phyloP scores from a whole-genome alignment of 2,329 filamentous ascomycete species.

The Trichoderma oligosporum region DNA sequence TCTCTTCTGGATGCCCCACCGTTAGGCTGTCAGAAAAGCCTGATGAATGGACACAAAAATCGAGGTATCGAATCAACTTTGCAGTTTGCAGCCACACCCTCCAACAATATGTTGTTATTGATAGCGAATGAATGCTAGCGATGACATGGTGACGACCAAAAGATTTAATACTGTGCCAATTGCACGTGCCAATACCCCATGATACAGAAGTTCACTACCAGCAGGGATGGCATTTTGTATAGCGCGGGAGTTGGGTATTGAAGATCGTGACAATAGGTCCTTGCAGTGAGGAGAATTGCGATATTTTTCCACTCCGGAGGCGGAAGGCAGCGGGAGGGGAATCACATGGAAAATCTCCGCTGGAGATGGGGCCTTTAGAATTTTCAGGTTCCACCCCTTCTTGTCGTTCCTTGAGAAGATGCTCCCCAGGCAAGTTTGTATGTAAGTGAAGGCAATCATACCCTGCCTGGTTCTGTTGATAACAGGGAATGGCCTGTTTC shows the following conservation, averaged over 20 bases:
- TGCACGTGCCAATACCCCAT: neutral
- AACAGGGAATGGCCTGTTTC: constrained; percentile 5
- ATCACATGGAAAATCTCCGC: constrained; percentile 12
- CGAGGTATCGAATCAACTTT: constrained; percentile 8
- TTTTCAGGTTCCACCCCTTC: constrained; percentile 13
- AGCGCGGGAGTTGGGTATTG: neutral
- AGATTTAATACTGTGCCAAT: neutral
- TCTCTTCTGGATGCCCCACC: neutral
- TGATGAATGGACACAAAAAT: neutral
- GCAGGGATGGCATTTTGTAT: neutral
- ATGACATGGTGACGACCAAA: neutral
- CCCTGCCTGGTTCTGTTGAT: neutral
- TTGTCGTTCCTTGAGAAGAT: neutral
- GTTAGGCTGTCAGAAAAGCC: neutral
- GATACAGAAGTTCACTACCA: too few relatives aligned
- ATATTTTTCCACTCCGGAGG: neutral
- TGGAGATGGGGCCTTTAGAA: constrained; percentile 10
- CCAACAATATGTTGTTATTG: neutral
- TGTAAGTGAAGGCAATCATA: neutral
- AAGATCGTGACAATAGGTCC: constrained; percentile 7
- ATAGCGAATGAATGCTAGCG: neutral
- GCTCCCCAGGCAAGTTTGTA: constrained; percentile 5
- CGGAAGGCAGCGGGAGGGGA: constrained; percentile 2
- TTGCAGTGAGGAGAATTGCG: neutral
- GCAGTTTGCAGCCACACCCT: neutral